phyloP scores from a whole-genome alignment of 2,329 filamentous ascomycete genomes.

The Colletotrichum sp. region DNA sequence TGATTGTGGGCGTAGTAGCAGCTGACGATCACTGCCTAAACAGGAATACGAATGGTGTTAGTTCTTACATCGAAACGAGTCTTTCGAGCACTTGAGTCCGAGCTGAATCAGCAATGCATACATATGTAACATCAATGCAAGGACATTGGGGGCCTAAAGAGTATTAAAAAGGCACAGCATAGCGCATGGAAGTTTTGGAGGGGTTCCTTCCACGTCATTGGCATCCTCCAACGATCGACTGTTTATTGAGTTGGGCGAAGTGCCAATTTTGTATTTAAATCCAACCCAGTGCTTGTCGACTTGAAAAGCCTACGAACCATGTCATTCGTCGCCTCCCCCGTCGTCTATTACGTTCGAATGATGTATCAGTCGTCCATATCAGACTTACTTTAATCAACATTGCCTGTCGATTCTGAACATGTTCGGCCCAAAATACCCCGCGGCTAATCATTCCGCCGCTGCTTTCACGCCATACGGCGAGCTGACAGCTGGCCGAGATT shows the following conservation, averaged over 20 bases:
- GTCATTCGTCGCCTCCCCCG: not conserved
- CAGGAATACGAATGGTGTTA: not conserved
- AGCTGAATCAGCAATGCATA: not conserved
- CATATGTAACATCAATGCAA: not conserved
- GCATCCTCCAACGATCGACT: not conserved
- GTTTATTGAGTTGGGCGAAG: not conserved
- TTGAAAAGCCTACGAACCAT: not conserved
- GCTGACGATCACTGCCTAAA: not conserved
- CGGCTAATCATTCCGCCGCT: not conserved
- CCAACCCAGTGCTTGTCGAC: not conserved
- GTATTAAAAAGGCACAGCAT: not conserved
- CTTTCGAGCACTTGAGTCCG: not conserved
- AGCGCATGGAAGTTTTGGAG: not conserved
- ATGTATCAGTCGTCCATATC: not conserved
- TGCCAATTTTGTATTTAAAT: not conserved
- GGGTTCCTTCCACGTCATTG: not conserved
- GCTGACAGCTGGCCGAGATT: not conserved
- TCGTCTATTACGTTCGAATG: not conserved
- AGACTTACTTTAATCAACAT: not conserved
- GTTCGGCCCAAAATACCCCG: not conserved
- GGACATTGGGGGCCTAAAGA: not conserved
- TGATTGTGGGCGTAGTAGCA: not conserved
- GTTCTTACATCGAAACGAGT: not conserved
- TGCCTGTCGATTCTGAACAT: not conserved
- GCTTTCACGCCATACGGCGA: not conserved